phyloP scores from a whole-genome alignment of 306 rosid species.

The Cucurbita maxima region DNA sequence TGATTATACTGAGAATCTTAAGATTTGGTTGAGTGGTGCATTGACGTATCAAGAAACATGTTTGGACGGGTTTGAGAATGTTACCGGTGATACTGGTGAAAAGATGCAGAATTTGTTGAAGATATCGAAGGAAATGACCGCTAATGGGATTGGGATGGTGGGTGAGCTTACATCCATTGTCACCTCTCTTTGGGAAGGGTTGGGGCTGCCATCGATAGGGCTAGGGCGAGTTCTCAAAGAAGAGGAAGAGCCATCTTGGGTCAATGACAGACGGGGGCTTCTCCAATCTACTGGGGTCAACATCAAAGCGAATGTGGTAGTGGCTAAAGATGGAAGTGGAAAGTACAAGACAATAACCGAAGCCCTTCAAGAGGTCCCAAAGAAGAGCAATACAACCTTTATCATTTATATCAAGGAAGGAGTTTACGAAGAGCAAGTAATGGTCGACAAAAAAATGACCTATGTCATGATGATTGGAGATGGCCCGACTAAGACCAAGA shows the following conservation, averaged over 20 bases:
- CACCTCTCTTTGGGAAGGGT: background rate
- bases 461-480: slow-evolving; percentile 50
- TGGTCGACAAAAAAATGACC: slow-evolving; percentile 16
- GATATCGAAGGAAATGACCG: slow-evolving; percentile 28
- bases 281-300: background rate
- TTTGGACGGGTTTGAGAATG: slow-evolving; percentile 42
- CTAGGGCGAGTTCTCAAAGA: slow-evolving; percentile 2
- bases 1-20: slow-evolving; percentile 32
- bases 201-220: background rate
- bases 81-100: slow-evolving; percentile 25
- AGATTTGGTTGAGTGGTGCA: slow-evolving; percentile 49
- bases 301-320: slow-evolving; percentile 31
- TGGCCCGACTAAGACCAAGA: slow-evolving; percentile 49
- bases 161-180: slow-evolving; percentile 5
- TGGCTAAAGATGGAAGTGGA: slow-evolving; percentile 55
- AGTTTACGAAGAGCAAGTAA: slow-evolving; percentile 29
- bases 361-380: slow-evolving; percentile 40
- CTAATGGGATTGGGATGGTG: slow-evolving; percentile 54
- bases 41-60: slow-evolving; percentile 51
- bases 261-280: slow-evolving; percentile 16
- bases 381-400: slow-evolving; percentile 20
- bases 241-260: slow-evolving; percentile 28
- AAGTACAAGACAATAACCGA: slow-evolving; percentile 40
- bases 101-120: slow-evolving; percentile 31
- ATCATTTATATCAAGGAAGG: slow-evolving; percentile 66